phyloP scores from a whole-genome alignment of 805 yeast species.

The Soucietia sequanensis region DNA sequence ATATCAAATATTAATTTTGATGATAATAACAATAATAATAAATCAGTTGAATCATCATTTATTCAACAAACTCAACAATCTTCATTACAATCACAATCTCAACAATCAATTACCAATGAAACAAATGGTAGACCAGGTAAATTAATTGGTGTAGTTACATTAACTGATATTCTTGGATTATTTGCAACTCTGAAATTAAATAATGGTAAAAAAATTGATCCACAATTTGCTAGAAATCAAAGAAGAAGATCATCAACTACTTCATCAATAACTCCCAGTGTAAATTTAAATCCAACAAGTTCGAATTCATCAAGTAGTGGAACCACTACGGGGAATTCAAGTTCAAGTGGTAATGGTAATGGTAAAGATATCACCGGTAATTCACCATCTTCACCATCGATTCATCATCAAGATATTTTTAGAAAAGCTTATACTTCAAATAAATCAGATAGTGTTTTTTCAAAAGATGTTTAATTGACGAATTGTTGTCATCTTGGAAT shows the following conservation, averaged over 20 bases:
- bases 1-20: neutral
- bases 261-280: no score
- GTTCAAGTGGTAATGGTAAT: conserved; percentile 7
- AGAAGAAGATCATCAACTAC: conserved; percentile 63
- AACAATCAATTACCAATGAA: conserved; percentile 6
- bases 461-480: no score
- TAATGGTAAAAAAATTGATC: conserved; percentile 72
- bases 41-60: no score
- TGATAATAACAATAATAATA: no score
- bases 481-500: no score
- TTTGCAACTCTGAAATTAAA: conserved; percentile 61
- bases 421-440: conserved; percentile 11
- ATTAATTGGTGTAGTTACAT: conserved; percentile 84
- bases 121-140: conserved; percentile 64
- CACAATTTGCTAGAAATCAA: conserved; percentile 83
- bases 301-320: no score
- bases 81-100: conserved; percentile 12
- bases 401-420: conserved; percentile 9
- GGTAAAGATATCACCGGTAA: conserved; percentile 2
- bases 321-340: conserved; percentile 18
- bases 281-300: no score
- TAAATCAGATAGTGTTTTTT: conserved; percentile 11
- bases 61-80: no score
- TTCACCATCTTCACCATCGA: conserved; percentile 1
- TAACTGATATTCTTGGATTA: conserved; percentile 84